Evolutionary conservation across 2,329 filamentous ascomycete species (phyloP).

Genomic region (Penicillium sp.): DNA sequence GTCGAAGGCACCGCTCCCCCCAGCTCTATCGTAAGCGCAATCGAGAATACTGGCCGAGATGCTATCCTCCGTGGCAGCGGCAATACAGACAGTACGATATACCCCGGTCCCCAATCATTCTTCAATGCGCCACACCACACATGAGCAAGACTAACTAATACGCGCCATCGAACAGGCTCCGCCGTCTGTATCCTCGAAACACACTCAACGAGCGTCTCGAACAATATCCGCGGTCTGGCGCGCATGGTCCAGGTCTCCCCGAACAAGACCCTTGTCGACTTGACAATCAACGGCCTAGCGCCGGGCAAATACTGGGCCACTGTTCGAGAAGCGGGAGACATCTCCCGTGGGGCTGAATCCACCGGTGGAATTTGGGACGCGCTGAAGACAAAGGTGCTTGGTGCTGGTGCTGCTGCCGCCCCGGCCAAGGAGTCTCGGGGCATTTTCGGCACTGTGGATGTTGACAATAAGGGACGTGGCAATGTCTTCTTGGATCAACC

Average conservation of each 20-base stretch:
- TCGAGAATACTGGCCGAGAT: slow-evolving; percentile 86
- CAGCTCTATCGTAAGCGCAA: slow-evolving; percentile 82
- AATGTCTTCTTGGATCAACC: slow-evolving; percentile 76
- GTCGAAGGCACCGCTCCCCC: slow-evolving; percentile 87
- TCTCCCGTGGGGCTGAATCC: slow-evolving; percentile 77
- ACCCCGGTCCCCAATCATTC: slow-evolving; percentile 3
- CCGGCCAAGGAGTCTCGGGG: slow-evolving; percentile 53
- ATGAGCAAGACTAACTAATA: not conserved
- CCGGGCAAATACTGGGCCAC: slow-evolving; percentile 81
- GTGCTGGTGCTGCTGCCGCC: slow-evolving; percentile 21
- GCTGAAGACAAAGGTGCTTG: slow-evolving; percentile 44
- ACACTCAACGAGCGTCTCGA: slow-evolving; percentile 58
- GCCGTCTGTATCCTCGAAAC: slow-evolving; percentile 95
- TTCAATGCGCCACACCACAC: not conserved
- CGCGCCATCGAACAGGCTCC: slow-evolving; percentile 26
- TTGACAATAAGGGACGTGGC: slow-evolving; percentile 73
- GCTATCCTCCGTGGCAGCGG: slow-evolving; percentile 91
- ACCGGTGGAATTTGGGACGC: slow-evolving; percentile 79
- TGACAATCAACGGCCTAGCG: slow-evolving; percentile 78
- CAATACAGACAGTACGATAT: slow-evolving; percentile 67
- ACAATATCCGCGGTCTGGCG: slow-evolving; percentile 79
- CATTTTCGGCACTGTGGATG: slow-evolving; percentile 70
- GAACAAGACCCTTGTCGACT: slow-evolving; percentile 76
- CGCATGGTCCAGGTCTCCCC: slow-evolving; percentile 90
- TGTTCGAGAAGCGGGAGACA: slow-evolving; percentile 81